These are phyloP conservation scores for Starmerella ratchasimensis DNA, from an alignment of 805 yeast genomes.

Conservation along the genomic window DNA sequence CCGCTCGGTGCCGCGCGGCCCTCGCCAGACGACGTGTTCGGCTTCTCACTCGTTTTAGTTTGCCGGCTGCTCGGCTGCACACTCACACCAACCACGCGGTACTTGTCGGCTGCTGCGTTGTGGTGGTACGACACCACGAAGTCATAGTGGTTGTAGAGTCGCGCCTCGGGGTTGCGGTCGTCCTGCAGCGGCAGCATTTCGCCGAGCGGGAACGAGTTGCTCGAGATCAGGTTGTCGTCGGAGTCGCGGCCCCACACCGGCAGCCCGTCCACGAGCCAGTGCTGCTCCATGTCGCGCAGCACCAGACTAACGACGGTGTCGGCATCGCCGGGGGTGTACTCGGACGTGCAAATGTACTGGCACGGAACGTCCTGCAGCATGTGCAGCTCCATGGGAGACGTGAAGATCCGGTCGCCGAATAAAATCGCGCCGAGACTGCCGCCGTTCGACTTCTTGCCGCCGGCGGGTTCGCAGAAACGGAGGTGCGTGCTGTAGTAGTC, in stretches of 20 bases:
- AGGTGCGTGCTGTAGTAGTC: constrained; percentile 65
- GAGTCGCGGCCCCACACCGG: constrained; percentile 70
- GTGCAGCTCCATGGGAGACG: constrained; percentile 71
- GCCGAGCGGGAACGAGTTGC: constrained; percentile 21
- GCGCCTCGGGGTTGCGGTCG: constrained; percentile 24
- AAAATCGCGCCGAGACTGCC: constrained; percentile 86
- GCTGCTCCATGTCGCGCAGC: constrained; percentile 69
- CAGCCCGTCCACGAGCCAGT: constrained; percentile 89
- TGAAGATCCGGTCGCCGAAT: constrained; percentile 90
- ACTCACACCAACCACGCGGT: constrained; percentile 81
- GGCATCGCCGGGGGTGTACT: constrained; percentile 52
- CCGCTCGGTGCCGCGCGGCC: no score
- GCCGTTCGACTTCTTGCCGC: constrained; percentile 53
- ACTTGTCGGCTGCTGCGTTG: constrained; percentile 43
- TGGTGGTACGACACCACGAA: constrained; percentile 71
- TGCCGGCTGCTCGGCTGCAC: constrained; percentile 55
- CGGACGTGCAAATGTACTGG: constrained; percentile 45
- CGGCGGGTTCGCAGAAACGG: constrained; percentile 68
- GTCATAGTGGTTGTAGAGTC: constrained; percentile 63
- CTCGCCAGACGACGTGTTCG: constrained; percentile 29
- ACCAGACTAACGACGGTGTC: constrained; percentile 66
- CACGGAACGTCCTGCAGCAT: constrained; percentile 68
- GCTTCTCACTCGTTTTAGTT: constrained; percentile 29
- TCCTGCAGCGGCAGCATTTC: constrained; percentile 48
- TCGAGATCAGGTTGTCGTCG: constrained; percentile 7